Base-by-base conservation (phyloP, 805 yeast species). In the Sugiyamaella chiloensis region DNA sequence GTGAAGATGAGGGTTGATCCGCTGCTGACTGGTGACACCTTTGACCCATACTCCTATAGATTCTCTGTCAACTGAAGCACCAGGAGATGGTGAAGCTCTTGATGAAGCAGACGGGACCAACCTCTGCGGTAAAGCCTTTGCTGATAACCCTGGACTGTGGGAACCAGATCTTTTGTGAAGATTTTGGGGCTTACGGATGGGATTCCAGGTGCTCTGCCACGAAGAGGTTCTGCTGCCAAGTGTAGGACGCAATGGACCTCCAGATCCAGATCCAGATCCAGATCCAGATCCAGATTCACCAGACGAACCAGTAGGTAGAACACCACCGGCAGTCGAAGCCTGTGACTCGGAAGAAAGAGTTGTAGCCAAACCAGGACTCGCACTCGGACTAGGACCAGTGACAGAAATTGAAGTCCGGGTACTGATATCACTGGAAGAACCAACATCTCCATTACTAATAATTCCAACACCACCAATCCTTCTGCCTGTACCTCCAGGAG, bases 11-110 rank as follows among this genome's bases (percentile, higher is more conserved):
- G 65, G 61, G 36, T 62, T 54, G n/a, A 65, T 49, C 12, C 58
- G 55, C 39, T 57, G 63, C 26, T 58, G 54, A 21, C 56, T 35
- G 0, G 59, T 51, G 17, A 56, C 61, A 3, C 65, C 64, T 45
- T 59, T 61, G 31, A 65, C 66, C 69, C 69, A 65, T 21, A 65
- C 66, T 2, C 69, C 68, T 16, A 61, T 57, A 7, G 53, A 50
- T 37, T 58, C 60, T 14, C 53, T 48, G 40, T 56, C 59, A 5
- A 47, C 45, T 5, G 34, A 27, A 4, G 23, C 6, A 7, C 34
- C 24, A 12, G 37, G 37, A 16, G 37, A 21, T 9, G 39, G 35
- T 2, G 46, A 24, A 4, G 41, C 21, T 12, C 20, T 12, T 12
- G 31, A 19, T 23, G 46, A 11, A 12, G 20, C 29, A 12, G 46